Conservation (phyloP, 805 yeast species). For the Clavispora carvajalis region DNA sequence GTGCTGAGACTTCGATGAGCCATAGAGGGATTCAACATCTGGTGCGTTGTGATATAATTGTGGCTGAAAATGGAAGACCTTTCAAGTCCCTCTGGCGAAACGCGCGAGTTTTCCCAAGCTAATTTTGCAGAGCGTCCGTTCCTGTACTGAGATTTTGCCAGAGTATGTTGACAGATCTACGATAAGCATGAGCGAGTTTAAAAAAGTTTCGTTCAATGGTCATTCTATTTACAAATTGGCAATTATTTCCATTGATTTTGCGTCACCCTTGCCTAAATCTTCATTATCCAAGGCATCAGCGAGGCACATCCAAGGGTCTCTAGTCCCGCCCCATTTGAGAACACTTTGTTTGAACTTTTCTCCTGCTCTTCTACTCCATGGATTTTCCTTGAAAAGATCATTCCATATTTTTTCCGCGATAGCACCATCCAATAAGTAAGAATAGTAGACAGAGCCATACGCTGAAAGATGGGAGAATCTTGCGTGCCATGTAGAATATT, state of each 20-base stretch:
- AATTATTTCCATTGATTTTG: conserved; percentile 55
- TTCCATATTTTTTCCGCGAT: conserved; percentile 85
- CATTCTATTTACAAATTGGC: conserved; percentile 12
- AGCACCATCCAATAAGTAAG: conserved; percentile 87
- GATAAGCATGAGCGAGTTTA: too few relatives aligned
- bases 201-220: too few relatives aligned
- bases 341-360: conserved; percentile 64
- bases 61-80: too few relatives aligned
- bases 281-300: conserved; percentile 71
- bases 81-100: too few relatives aligned
- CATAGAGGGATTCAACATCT: too few relatives aligned
- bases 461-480: conserved; percentile 90
- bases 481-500: conserved; percentile 82
- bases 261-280: conserved; percentile 59
- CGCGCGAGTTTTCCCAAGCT: too few relatives aligned
- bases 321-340: conserved; percentile 89
- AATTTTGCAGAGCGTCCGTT: too few relatives aligned
- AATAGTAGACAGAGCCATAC: conserved; percentile 91
- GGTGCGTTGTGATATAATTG: background rate
- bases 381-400: conserved; percentile 63
- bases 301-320: conserved; percentile 82
- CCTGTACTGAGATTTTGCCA: too few relatives aligned
- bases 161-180: too few relatives aligned
- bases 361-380: conserved; percentile 70
- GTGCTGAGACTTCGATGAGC: conserved; percentile 6